phyloP scores from a whole-genome alignment of 352 stramenopile genomes.

The Phytophthora macrochlamydospora region DNA sequence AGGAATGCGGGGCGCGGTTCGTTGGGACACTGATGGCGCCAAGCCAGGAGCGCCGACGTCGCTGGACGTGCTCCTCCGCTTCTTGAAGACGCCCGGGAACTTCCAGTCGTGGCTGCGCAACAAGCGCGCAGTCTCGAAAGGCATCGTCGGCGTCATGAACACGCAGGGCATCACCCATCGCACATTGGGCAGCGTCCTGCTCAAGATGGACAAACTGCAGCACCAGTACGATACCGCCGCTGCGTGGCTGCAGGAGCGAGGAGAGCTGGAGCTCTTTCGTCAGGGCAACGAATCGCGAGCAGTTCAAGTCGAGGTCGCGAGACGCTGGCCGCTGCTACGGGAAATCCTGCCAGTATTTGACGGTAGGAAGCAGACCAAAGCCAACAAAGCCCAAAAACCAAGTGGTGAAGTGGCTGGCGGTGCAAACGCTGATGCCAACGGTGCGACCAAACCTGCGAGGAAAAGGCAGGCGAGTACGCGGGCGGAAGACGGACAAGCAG shows the following conservation, averaged over 20 bases:
- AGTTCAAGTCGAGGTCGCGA: slow-evolving; percentile 1
- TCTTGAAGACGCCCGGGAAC: slow-evolving; percentile 12
- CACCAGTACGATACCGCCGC: slow-evolving; percentile 4
- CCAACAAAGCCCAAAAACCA: background rate
- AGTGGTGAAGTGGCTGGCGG: background rate
- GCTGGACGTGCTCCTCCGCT: slow-evolving; percentile 12
- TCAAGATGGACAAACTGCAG: slow-evolving; percentile 6
- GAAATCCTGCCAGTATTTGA: slow-evolving; percentile 14
- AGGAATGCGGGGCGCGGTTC: background rate
- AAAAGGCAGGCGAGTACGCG: too few relatives aligned
- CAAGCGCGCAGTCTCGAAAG: background rate
- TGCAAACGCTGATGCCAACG: background rate
- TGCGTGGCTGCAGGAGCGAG: slow-evolving; percentile 5
- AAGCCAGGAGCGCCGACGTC: slow-evolving; percentile 12
- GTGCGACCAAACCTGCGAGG: too few relatives aligned
- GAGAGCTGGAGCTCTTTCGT: background rate
- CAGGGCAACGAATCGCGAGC: background rate
- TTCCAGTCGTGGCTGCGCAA: slow-evolving; percentile 12
- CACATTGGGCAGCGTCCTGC: background rate
- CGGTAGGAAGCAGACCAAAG: background rate
- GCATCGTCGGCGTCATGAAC: slow-evolving; percentile 10
- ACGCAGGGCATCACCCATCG: slow-evolving; percentile 2
- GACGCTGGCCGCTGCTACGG: slow-evolving; percentile 8
- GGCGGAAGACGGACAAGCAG: too few relatives aligned
- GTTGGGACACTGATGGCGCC: slow-evolving; percentile 11